Percentiles rank a stretch among this genome's conserved stretches.
These are phyloP conservation scores for Globisporangium nodosum DNA, from an alignment of 352 stramenopile species.

Conservation along the genomic window DNA sequence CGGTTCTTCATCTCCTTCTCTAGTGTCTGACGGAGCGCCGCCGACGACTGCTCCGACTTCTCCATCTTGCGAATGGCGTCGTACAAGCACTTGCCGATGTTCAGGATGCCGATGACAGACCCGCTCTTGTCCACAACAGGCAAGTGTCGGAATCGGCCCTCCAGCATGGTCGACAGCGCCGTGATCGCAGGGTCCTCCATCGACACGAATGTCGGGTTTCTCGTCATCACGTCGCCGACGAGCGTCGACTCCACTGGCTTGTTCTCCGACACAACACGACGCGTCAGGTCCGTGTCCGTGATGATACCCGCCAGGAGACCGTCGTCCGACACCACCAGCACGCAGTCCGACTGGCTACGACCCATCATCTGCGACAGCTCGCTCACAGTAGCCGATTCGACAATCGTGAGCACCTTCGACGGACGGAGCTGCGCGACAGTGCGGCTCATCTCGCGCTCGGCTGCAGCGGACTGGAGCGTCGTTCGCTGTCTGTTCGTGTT, in stretches of 20 bases:
- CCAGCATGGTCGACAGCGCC: conserved; percentile 80
- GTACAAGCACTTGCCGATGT: conserved; percentile 99
- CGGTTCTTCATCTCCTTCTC: conserved; percentile 72
- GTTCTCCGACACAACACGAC: conserved; percentile 79
- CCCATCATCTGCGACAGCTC: conserved; percentile 87
- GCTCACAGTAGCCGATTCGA: conserved; percentile 72
- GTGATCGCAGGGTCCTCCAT: conserved; percentile 81
- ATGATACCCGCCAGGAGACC: conserved; percentile 93
- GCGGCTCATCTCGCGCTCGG: conserved; percentile 65
- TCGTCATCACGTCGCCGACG: conserved; percentile 80
- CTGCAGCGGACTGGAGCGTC: conserved; percentile 48
- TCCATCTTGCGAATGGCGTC: conserved; percentile 98
- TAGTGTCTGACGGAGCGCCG: conserved; percentile 63
- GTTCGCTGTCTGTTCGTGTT: conserved; percentile 38
- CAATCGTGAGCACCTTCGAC: conserved; percentile 87
- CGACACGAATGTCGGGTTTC: conserved; percentile 78
- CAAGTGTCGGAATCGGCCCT: conserved; percentile 85
- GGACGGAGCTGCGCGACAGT: conserved; percentile 78
- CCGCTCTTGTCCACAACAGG: conserved; percentile 76
- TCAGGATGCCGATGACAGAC: conserved; percentile 93
- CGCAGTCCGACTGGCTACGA: conserved; percentile 88
- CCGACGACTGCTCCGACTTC: conserved; percentile 78
- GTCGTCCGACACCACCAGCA: conserved; percentile 88
- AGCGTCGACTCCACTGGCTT: conserved; percentile 57
- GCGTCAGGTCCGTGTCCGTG: conserved; percentile 90